Evolutionary conservation across 2,329 filamentous ascomycete genomes (phyloP), one percentile per base, ranked within the genome.

Genomic region (Fusarium vanettenii): DNA sequence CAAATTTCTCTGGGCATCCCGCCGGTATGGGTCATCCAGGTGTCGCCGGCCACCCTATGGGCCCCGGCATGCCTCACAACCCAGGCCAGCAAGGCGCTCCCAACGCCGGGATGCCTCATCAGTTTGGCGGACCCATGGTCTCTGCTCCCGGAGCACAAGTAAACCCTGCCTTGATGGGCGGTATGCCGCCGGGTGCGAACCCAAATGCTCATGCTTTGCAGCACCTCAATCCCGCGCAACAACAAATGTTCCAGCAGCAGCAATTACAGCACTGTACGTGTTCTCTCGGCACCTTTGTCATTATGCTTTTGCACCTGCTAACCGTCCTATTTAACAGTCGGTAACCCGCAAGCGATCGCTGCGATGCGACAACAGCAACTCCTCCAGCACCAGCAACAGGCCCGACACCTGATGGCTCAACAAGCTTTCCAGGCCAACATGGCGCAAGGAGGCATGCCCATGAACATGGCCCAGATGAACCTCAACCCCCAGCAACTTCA

Each of bases 121-220:
- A 94, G 82, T 88, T 92, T 77, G 85, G 90, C 83, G 81, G 79
- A 48, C 92, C 93, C 77, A 93, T 94, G 85, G 93, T 93, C 31
- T 93, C 93, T 67, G 92, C 90, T 39, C 92, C 93, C 22, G 91
- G 91, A 75, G 90, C 89, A 71, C 92, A 94, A 81, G 92, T 94
- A 75, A 94, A 91, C 81, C 92, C 93, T 78, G 90, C 91, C 66
- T 90, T 95, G 88, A 94, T 95, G 92, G 89, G 86, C 74, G 92
- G 89, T 67, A 94, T 95, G 91, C 92, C 93, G 73, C 92, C 92
- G 33, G 90, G 92, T 71, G 88, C 87, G 74, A 89, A 87, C 64
- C 90, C 90, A 68, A 93, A 91, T 82, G 89, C 90, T 69, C 93
- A 94, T 83, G 92, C 92, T 20, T 84, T 95, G 78, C 92, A 92